Evolutionary conservation across 2,329 filamentous ascomycete species (phyloP).

Genomic region (Penicillium sp.): DNA sequence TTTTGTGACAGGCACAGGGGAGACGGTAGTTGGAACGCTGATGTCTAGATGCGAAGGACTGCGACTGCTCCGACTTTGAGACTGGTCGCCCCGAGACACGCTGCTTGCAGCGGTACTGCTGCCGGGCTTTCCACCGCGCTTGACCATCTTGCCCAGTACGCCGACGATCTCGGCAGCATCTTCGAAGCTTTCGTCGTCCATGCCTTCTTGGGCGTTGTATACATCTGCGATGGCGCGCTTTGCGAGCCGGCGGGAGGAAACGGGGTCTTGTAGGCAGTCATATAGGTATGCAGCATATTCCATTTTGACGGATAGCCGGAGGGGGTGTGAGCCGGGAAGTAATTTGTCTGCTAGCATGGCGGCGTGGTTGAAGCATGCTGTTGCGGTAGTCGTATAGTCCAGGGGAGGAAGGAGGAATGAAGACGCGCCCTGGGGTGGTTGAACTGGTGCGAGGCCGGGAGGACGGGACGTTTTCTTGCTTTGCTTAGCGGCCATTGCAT

Average conservation of each 20-base stretch:
- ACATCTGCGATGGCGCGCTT: constrained; percentile 85
- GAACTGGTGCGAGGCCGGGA: constrained; percentile 38
- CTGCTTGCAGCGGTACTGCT: constrained; percentile 37
- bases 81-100: constrained; percentile 30
- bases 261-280: constrained; percentile 83
- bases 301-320: constrained; percentile 85
- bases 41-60: constrained; percentile 24
- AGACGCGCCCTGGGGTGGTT: constrained; percentile 46
- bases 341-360: constrained; percentile 71
- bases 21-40: constrained; percentile 24
- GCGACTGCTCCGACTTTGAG: constrained; percentile 35
- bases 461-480: constrained; percentile 26
- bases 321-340: constrained; percentile 83
- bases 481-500: constrained; percentile 18
- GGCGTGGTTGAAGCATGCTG: constrained; percentile 77
- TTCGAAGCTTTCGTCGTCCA: constrained; percentile 93
- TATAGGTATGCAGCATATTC: constrained; percentile 93
- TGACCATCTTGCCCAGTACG: constrained; percentile 85
- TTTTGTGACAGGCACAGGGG: constrained; percentile 21
- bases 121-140: constrained; percentile 58
- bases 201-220: constrained; percentile 85
- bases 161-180: constrained; percentile 88
- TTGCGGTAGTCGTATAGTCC: constrained; percentile 82
- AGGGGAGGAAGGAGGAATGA: constrained; percentile 77
- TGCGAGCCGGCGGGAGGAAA: constrained; percentile 74